These are phyloP conservation scores for Dothiorella sarmentorum DNA, from an alignment of 2,329 filamentous ascomycete species.

Conservation along the genomic window DNA sequence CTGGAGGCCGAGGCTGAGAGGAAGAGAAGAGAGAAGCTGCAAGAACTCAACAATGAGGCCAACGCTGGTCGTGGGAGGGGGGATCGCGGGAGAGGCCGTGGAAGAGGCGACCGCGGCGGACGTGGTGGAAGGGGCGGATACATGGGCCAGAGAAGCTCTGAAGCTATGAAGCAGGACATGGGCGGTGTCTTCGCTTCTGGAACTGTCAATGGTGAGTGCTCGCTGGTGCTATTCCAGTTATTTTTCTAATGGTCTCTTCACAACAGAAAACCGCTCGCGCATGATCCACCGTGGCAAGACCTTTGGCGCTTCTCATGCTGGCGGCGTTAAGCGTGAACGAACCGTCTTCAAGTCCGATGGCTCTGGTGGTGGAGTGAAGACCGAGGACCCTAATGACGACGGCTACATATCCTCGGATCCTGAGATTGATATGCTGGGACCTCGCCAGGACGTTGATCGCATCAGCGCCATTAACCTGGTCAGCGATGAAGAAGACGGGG, in stretches of 20 bases:
- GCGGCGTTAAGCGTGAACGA: conserved; percentile 5
- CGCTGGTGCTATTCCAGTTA: neutral
- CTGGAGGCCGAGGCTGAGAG: conserved; percentile 39
- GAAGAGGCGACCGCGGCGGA: conserved; percentile 28
- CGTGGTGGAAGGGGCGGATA: conserved; percentile 42
- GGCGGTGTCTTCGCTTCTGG: conserved; percentile 12
- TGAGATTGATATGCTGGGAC: conserved; percentile 47
- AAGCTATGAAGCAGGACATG: conserved; percentile 3
- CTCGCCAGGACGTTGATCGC: conserved; percentile 55
- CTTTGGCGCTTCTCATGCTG: conserved; percentile 1
- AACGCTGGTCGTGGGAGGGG: conserved; percentile 24
- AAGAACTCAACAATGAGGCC: conserved; percentile 32
- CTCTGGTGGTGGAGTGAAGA: conserved; percentile 30
- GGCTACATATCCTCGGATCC: conserved; percentile 50
- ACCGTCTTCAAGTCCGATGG: neutral
- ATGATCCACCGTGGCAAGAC: conserved; percentile 18
- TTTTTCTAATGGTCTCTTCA: neutral
- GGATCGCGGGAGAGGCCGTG: conserved; percentile 25
- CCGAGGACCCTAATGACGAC: conserved; percentile 32
- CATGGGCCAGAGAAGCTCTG: conserved; percentile 24
- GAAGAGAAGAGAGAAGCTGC: conserved; percentile 37
- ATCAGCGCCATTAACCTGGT: conserved; percentile 50
- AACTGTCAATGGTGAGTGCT: conserved; percentile 5
- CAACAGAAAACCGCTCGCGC: conserved; percentile 4
- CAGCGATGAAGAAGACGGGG: conserved; percentile 49